Percentiles rank a stretch among this genome's conserved stretches.
Conservation (phyloP, 495 filamentous ascomycete genomes). For the Aspergillus carlsbadensis region DNA sequence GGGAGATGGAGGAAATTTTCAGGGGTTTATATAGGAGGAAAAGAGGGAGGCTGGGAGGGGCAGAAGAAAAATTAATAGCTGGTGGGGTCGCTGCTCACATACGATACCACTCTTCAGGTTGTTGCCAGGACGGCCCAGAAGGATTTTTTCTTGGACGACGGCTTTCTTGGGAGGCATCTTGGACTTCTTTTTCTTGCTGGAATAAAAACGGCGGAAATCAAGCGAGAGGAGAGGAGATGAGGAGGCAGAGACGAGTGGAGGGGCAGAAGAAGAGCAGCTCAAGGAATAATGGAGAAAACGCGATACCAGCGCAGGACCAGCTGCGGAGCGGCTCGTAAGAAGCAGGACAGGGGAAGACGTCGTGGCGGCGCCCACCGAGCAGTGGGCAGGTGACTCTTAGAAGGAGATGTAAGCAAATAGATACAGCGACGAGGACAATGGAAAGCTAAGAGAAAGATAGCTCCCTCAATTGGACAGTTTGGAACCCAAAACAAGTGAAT, state of each 20-base stretch:
- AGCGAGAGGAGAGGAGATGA: conserved; percentile 27
- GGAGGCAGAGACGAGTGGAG: conserved; percentile 11
- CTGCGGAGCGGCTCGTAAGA: conserved; percentile 45
- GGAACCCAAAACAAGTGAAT: background rate
- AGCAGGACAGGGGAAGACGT: conserved; percentile 39
- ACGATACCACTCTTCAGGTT: conserved; percentile 99
- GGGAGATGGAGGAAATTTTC: conserved; percentile 27
- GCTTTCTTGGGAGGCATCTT: conserved; percentile 57
- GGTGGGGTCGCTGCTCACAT: conserved; percentile 58
- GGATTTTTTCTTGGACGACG: conserved; percentile 54
- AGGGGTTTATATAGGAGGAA: conserved; percentile 19
- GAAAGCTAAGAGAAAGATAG: background rate
- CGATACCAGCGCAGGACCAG: conserved; percentile 48
- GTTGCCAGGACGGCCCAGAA: conserved; percentile 92
- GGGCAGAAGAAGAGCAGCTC: conserved; percentile 30
- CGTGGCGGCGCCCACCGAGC: conserved; percentile 37
- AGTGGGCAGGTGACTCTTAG: conserved; percentile 23
- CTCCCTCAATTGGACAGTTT: conserved; percentile 6
- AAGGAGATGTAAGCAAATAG: background rate
- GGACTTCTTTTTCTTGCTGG: conserved; percentile 47
- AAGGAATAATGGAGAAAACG: conserved; percentile 19
- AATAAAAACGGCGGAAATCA: conserved; percentile 41
- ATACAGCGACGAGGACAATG: background rate
- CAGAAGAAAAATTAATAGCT: conserved; percentile 29
- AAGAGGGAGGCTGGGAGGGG: conserved; percentile 29